Percentiles rank a stretch among this genome's conserved stretches.
phyloP scores from a whole-genome alignment of 805 yeast genomes.

The Isabelozyma pseudorhagii region DNA sequence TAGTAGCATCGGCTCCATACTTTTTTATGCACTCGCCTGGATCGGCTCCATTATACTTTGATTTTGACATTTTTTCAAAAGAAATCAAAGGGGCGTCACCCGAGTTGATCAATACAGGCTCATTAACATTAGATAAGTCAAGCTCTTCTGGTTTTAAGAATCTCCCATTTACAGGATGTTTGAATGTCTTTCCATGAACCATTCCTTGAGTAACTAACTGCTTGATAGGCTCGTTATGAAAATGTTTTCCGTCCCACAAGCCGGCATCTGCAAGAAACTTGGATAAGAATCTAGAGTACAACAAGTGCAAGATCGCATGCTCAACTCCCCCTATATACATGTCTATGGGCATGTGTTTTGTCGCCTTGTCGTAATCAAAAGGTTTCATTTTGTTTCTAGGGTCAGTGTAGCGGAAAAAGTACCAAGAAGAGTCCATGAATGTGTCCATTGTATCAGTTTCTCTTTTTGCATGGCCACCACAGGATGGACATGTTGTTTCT shows the following conservation, averaged over 20 bases:
- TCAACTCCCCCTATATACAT: conserved; percentile 93
- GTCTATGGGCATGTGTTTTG: conserved; percentile 73
- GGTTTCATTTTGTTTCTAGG: conserved; percentile 56
- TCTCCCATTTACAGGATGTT: conserved; percentile 67
- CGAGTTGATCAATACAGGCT: conserved; percentile 47
- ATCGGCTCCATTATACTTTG: conserved; percentile 92
- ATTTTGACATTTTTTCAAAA: conserved; percentile 94
- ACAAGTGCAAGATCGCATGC: conserved; percentile 89
- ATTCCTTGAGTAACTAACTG: conserved; percentile 90
- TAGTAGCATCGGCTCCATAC: conserved; percentile 91
- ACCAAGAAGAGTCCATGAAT: conserved; percentile 98
- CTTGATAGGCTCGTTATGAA: conserved; percentile 76
- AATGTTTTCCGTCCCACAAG: conserved; percentile 58
- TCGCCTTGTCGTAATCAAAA: conserved; percentile 50
- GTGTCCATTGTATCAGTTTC: conserved; percentile 99
- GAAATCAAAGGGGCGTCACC: conserved; percentile 53
- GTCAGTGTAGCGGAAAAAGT: conserved; percentile 81
- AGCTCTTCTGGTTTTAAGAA: conserved; percentile 80
- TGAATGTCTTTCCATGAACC: conserved; percentile 91
- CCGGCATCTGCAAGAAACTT: conserved; percentile 72
- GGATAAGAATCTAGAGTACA: conserved; percentile 82
- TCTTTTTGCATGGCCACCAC: conserved; percentile 70
- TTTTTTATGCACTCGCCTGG: conserved; percentile 69
- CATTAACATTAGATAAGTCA: conserved; percentile 35
- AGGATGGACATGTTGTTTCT: conserved; percentile 75